Evolutionary conservation across 441 rosid species (phyloP).

Genomic region (Flueggea neowawraea): DNA sequence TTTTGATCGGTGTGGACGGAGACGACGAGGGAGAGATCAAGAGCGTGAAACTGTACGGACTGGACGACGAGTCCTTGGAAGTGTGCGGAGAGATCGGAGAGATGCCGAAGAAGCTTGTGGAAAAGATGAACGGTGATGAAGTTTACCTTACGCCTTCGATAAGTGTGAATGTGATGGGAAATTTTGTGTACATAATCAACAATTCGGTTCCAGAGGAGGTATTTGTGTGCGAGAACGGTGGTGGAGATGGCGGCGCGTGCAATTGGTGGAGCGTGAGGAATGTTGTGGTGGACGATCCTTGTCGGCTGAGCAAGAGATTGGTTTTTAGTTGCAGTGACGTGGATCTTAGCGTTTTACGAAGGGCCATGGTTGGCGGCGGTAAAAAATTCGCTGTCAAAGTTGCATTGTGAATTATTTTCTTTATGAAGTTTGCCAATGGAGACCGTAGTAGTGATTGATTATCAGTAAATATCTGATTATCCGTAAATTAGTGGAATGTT

Average conservation of each 20-base stretch:
- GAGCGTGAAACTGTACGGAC: slow-evolving; percentile 49
- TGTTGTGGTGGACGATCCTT: slow-evolving; percentile 18
- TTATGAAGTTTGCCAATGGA: no score
- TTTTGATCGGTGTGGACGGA: slow-evolving; percentile 45
- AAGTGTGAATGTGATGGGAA: slow-evolving; percentile 29
- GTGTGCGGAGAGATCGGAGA: slow-evolving; percentile 32
- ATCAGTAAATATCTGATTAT: no score
- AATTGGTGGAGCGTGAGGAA: slow-evolving; percentile 26
- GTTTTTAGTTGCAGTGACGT: slow-evolving; percentile 43
- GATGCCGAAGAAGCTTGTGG: slow-evolving; percentile 44
- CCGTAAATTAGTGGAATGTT: no score
- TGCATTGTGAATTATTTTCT: no score
- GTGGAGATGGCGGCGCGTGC: no score
- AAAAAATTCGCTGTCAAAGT: slow-evolving; percentile 17
- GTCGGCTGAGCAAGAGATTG: slow-evolving; percentile 20
- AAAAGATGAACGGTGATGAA: slow-evolving; percentile 30
- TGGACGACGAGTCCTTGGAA: slow-evolving; percentile 23
- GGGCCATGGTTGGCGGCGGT: slow-evolving; percentile 23
- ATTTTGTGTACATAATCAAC: slow-evolving; percentile 33
- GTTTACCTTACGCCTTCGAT: slow-evolving; percentile 8
- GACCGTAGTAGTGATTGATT: no score
- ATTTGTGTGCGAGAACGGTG: slow-evolving; percentile 43
- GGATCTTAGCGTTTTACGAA: slow-evolving; percentile 35
- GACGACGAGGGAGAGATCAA: slow-evolving; percentile 19
- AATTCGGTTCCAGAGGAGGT: slow-evolving; percentile 25